Evolutionary conservation across 805 yeast genomes (phyloP).

Genomic region (Candida railenensis): DNA sequence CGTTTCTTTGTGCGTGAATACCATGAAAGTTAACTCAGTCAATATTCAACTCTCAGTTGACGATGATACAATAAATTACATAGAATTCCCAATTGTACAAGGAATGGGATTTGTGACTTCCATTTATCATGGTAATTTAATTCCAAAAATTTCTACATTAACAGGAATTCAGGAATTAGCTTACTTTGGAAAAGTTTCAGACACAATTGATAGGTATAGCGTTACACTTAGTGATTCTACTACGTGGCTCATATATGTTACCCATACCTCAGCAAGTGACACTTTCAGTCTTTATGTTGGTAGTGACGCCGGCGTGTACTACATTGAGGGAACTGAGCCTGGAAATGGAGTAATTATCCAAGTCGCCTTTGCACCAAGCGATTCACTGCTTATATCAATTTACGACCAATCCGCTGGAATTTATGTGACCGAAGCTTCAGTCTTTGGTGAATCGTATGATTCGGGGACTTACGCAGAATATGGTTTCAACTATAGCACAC

Average conservation of each 20-base stretch:
- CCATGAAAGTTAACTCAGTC: conserved; percentile 47
- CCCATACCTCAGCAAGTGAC: conserved; percentile 18
- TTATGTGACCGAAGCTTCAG: conserved; percentile 49
- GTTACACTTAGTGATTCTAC: conserved; percentile 14
- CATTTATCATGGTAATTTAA: conserved; percentile 46
- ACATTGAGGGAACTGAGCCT: conserved; percentile 32
- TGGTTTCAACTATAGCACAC: conserved; percentile 39
- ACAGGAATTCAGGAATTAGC: conserved; percentile 44
- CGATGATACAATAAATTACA: conserved; percentile 17
- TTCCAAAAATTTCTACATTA: conserved; percentile 45
- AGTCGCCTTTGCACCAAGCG: conserved; percentile 46
- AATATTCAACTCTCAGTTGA: conserved; percentile 31
- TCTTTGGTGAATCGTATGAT: conserved; percentile 30
- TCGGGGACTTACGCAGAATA: conserved; percentile 25
- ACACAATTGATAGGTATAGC: conserved; percentile 18
- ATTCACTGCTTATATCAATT: conserved; percentile 9
- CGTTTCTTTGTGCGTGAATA: conserved; percentile 34
- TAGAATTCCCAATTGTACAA: conserved; percentile 52
- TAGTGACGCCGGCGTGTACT: conserved; percentile 19
- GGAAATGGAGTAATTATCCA: conserved; percentile 46
- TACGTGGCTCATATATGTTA: conserved; percentile 16
- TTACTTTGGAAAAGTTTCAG: conserved; percentile 26
- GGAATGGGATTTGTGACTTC: conserved; percentile 63
- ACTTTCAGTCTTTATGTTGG: conserved; percentile 11
- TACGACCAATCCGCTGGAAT: conserved; percentile 67